phyloP scores from a whole-genome alignment of 108 stramenopile genomes.

The Asterionellopsis glacialis region DNA sequence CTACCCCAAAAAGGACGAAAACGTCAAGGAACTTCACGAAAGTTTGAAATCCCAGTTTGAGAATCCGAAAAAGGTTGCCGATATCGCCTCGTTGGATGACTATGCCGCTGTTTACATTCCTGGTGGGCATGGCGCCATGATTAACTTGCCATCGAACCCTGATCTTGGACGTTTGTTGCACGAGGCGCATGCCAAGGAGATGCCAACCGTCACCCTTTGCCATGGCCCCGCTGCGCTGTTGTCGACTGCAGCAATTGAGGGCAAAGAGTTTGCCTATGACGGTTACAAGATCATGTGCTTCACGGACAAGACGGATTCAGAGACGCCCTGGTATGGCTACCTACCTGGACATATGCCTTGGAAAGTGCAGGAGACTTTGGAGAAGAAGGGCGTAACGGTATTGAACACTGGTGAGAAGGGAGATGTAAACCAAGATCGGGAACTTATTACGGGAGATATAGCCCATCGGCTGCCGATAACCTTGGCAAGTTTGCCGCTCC shows the following conservation, averaged over 20 bases:
- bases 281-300: constrained; percentile 21
- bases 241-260: not conserved
- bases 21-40: constrained; percentile 10
- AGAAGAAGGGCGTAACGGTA: constrained; percentile 7
- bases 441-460: constrained; percentile 22
- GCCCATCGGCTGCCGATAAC: constrained; percentile 19
- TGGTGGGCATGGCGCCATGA: constrained; percentile 32
- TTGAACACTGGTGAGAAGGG: constrained; percentile 10
- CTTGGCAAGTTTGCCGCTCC: constrained; percentile 15
- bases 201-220: constrained; percentile 14
- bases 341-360: constrained; percentile 23
- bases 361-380: constrained; percentile 15
- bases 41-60: constrained; percentile 2
- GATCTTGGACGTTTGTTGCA: constrained; percentile 13
- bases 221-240: constrained; percentile 27
- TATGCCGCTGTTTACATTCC: constrained; percentile 20
- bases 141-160: constrained; percentile 15
- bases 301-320: constrained; percentile 16
- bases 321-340: constrained; percentile 19
- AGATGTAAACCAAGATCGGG: constrained; percentile 9
- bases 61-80: constrained; percentile 11
- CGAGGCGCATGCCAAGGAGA: constrained; percentile 9
- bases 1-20: constrained; percentile 14
- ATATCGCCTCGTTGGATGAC: not conserved
- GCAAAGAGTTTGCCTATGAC: not conserved